Conservation (phyloP, 176 grass and related monocot genomes). For the Eragrostis curvula region DNA sequence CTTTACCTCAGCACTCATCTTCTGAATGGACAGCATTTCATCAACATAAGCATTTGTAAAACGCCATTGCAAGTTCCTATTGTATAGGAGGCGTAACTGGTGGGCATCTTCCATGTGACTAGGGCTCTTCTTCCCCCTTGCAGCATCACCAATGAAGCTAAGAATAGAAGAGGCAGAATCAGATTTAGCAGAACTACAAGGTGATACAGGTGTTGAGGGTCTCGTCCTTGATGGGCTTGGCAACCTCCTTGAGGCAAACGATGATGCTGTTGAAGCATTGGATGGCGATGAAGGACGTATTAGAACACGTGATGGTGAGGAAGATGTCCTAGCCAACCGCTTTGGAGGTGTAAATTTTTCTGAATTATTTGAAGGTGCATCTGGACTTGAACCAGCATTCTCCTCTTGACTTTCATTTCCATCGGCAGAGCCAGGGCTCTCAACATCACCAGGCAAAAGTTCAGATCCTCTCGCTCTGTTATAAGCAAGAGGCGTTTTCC, state of each 20-base stretch:
- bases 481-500: slow-evolving; percentile 49
- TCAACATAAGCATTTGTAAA: slow-evolving; percentile 86
- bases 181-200: slow-evolving; percentile 72
- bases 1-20: slow-evolving; percentile 86
- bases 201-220: slow-evolving; percentile 82
- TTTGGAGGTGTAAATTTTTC: slow-evolving; percentile 58
- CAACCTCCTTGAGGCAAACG: slow-evolving; percentile 57
- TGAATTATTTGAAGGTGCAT: slow-evolving; percentile 57
- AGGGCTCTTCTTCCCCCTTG: slow-evolving; percentile 74
- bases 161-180: slow-evolving; percentile 60
- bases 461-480: slow-evolving; percentile 45
- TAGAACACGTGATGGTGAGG: slow-evolving; percentile 60
- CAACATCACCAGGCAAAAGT: slow-evolving; percentile 43
- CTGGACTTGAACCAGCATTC: slow-evolving; percentile 50
- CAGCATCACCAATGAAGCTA: slow-evolving; percentile 71
- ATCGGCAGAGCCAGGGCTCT: slow-evolving; percentile 52
- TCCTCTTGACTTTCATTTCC: slow-evolving; percentile 58
- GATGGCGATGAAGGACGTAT: slow-evolving; percentile 63
- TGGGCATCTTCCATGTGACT: slow-evolving; percentile 81
- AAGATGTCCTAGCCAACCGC: slow-evolving; percentile 55
- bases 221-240: slow-evolving; percentile 73
- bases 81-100: slow-evolving; percentile 80
- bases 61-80: slow-evolving; percentile 83
- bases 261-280: slow-evolving; percentile 46
- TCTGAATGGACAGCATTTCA: slow-evolving; percentile 75